Conservation (phyloP, 805 yeast genomes). For the Wickerhamiella kazuoi region DNA sequence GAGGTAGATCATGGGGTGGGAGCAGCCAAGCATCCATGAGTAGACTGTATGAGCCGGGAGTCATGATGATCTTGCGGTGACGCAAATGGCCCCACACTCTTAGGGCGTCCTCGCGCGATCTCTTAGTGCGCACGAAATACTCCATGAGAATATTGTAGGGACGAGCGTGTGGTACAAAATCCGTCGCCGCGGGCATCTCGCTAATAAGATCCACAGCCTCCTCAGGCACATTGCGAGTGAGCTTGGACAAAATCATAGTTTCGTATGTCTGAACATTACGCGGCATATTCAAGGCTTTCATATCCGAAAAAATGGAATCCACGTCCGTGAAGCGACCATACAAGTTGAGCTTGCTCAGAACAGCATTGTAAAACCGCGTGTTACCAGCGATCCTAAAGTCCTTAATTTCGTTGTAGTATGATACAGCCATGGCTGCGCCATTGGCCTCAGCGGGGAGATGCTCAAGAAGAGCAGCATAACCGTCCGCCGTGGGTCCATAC, state of each 20-base stretch:
- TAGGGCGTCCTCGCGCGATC: constrained; percentile 20
- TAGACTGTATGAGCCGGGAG: constrained; percentile 25
- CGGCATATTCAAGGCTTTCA: constrained; percentile 17
- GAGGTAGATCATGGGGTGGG: constrained; percentile 19
- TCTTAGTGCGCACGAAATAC: constrained; percentile 20
- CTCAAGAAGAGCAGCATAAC: constrained; percentile 20
- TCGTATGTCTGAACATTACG: constrained; percentile 1
- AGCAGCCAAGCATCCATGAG: constrained; percentile 22
- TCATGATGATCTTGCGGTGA: constrained; percentile 17
- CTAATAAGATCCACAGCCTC: not conserved
- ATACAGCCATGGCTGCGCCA: constrained; percentile 14
- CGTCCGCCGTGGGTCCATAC: constrained; percentile 20
- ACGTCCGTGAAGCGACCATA: constrained; percentile 19
- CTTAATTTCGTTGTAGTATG: constrained; percentile 19
- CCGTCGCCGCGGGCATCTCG: not conserved
- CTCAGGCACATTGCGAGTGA: not conserved
- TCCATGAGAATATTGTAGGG: constrained; percentile 26
- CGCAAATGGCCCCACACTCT: constrained; percentile 18
- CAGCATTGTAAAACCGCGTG: constrained; percentile 22
- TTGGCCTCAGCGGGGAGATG: not conserved
- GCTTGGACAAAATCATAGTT: not conserved
- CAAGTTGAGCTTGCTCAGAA: constrained; percentile 6
- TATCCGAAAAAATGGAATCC: constrained; percentile 19
- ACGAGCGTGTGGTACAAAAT: constrained; percentile 4
- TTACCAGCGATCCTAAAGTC: constrained; percentile 16